These are phyloP conservation scores for Saccharomycopsis babjevae DNA, from an alignment of 805 yeast genomes.

Conservation along the genomic window DNA sequence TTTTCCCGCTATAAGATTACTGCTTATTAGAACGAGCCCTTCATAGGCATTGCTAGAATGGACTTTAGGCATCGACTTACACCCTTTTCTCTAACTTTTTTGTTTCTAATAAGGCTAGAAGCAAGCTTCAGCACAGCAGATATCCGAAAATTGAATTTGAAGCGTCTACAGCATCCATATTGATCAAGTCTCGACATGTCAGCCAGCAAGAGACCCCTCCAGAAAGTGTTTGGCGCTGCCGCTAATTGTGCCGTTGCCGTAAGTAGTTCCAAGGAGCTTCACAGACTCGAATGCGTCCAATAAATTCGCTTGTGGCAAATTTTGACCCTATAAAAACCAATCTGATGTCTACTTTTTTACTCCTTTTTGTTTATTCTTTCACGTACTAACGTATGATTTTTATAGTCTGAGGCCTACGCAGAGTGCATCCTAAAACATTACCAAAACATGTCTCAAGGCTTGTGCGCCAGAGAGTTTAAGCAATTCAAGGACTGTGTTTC, in stretches of 20 bases:
- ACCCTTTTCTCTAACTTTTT: too few relatives aligned
- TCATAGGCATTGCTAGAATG: too few relatives aligned
- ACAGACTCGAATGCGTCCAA: not conserved
- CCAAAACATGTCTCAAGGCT: conserved; percentile 39
- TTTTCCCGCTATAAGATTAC: too few relatives aligned
- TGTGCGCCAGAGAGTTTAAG: conserved; percentile 43
- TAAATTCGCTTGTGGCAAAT: not conserved
- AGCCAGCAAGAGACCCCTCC: conserved; percentile 31
- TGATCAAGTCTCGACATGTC: not conserved
- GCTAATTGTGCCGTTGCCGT: conserved; percentile 29
- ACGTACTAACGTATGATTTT: not conserved
- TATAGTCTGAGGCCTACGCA: conserved; percentile 32
- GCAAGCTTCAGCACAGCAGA: too few relatives aligned
- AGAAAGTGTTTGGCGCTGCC: conserved; percentile 30
- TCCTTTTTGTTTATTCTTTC: not conserved
- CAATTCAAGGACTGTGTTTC: conserved; percentile 42
- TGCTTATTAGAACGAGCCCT: too few relatives aligned
- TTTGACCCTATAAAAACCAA: not conserved
- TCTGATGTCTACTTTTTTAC: not conserved
- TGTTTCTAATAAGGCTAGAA: too few relatives aligned
- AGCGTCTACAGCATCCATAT: not conserved
- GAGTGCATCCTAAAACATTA: conserved; percentile 43
- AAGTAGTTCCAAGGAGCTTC: not conserved
- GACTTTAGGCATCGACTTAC: too few relatives aligned
- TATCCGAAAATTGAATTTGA: too few relatives aligned